Evolutionary conservation across 2,329 filamentous ascomycete species (phyloP), one percentile per base, ranked within the genome.

Genomic region (Phialocephala subalpina): DNA sequence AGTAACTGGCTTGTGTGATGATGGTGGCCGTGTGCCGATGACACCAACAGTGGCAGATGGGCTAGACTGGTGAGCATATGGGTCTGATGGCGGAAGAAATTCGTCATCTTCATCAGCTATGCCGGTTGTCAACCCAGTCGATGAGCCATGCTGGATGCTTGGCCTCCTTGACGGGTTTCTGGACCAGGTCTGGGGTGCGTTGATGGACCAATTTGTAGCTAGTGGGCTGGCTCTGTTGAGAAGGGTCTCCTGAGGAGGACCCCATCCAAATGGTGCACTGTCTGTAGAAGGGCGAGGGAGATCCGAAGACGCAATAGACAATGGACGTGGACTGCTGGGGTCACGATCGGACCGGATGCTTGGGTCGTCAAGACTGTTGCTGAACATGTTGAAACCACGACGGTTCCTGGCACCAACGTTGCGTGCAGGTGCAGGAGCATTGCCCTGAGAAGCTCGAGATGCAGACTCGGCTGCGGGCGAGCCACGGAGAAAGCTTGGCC

Each of bases 211-310:
- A 64, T 86, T 83, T 20, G 83, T 79, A 3, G 80, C 83, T 8
- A 87, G 77, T 16, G 83, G 84, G 66, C 83, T 82, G 62, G 77
- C 82, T 59, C 83, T 78, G 65, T 87, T 90, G 40, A 84, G 80
- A 2, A 82, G 73, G 1, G 80, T 79, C 2, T 78, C 78, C 16
- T 77, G 76, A 16, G 82, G 80, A n/a, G 78, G 79, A 0, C 82
- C 82, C 76, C 89, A 91, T 79, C 91, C 93, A 67, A 94, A 92
- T 27, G 90, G 91, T 57, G 89, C 87, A 68, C 90, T 92, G 68
- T 96, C 93, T 1, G 91, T 92, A 0, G 92, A 94, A 6, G 92
- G 93, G 57, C 92, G 85, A 1, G 92, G 91, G 60, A 94, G 82
- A 65, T 92, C 90, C 5, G 84, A 84, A 0, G 90, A 92, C 16